Evolutionary conservation across 1,139 yeast species (phyloP), one percentile per base, ranked within the genome.

Genomic region (Pichia terricola): DNA sequence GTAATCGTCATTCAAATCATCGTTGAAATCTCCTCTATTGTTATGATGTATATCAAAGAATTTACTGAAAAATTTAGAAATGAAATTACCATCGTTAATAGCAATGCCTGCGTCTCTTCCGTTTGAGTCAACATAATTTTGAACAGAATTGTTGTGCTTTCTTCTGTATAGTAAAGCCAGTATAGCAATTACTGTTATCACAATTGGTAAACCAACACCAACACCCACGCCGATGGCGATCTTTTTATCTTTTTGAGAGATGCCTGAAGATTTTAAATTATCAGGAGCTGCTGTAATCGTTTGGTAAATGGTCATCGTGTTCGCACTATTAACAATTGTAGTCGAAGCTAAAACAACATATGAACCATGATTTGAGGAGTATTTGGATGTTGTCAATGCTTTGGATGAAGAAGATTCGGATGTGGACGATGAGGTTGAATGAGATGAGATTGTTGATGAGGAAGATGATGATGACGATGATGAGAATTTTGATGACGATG

Each of bases 221-320:
- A 64, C 71, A 22, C 68, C 71, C 42, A 72, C 70, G 37, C 79
- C 79, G 39, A 73, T 67, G n/a, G 72, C 69, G 31, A 73, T 65
- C 44, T 66, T 65, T 44, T 67, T 66, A 45, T 68, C 61, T 40
- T 70, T 67, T n/a, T 57, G 54, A 0, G 75, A 65, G 3, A 72
- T 56, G 0, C 71, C 72, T 4, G 57, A 43, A 35, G 55, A 47
- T 26, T 56, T 49, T 8, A 49, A 28, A 11, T 30, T 16, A 5
- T 40, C 34, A 10, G 52, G 41, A 2, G 59, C 38, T 3, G 53
- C 46, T 10, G 58, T 47, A 5, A 53, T 40, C 5, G 58, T 48
- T 22, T 44, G 46, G 28, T 34, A 44, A 11, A 31, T 22, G 2
- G 50, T 49, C 7, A 49, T 34, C 8, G 53, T 50, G 34, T 45